Percentiles rank a stretch among this genome's conserved stretches.
Conservation (phyloP, 2,329 filamentous ascomycete species). For the Trichoderma endophyticum region DNA sequence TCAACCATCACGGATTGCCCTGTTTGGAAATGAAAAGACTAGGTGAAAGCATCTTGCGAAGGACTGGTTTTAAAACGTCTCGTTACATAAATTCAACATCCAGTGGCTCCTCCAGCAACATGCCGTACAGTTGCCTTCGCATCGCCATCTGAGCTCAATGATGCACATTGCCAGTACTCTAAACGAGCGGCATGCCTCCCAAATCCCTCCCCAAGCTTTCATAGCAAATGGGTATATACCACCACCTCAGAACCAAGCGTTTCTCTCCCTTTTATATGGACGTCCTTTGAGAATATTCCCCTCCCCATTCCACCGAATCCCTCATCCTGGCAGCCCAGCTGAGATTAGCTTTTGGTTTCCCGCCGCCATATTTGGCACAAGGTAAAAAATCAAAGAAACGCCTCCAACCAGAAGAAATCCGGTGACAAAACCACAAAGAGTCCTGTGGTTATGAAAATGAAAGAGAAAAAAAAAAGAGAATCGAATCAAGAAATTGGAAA, state of each 20-base stretch:
- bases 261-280: constrained; percentile 6
- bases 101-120: not conserved
- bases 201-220: constrained; percentile 7
- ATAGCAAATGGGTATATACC: constrained; percentile 35
- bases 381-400: constrained; percentile 6
- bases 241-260: constrained; percentile 17
- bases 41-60: not conserved
- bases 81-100: not conserved
- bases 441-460: not conserved
- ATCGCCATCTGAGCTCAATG: not conserved
- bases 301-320: not conserved
- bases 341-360: constrained; percentile 16
- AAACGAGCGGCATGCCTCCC: not conserved
- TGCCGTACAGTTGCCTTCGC: not conserved
- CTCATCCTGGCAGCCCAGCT: constrained; percentile 11
- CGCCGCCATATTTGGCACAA: constrained; percentile 2
- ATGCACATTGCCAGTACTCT: constrained; percentile 8
- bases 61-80: not conserved
- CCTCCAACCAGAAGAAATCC: constrained; percentile 6
- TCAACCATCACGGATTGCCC: not conserved
- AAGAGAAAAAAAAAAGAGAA: not conserved
- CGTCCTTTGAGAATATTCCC: not conserved
- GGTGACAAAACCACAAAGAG: constrained; percentile 5
- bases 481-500: constrained; percentile 13
- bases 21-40: not conserved